A percentile compares a stretch with the other conserved stretches of the same genome.
Evolutionary conservation across 257 asterid genomes (phyloP).

Genomic region (Coffea canephora): DNA sequence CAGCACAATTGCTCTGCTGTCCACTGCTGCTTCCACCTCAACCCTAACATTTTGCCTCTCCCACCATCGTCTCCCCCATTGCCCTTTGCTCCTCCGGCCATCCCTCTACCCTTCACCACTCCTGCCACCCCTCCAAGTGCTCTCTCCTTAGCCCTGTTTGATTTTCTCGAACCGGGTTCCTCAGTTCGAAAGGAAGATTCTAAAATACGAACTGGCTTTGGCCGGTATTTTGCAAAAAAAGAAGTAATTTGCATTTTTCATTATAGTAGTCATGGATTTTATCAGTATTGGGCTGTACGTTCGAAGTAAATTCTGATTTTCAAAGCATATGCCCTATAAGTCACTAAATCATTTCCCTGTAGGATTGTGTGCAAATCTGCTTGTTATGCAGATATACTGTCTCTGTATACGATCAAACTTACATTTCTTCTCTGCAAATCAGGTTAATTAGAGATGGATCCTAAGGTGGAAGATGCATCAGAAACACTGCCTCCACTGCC

Average conservation of each 20-base stretch:
- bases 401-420: background rate
- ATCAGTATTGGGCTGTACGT: background rate
- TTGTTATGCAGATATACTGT: background rate
- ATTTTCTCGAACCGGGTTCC: too few relatives aligned
- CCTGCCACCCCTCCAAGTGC: too few relatives aligned
- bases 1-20: too few relatives aligned
- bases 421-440: background rate
- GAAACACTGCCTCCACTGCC: slow-evolving; percentile 38
- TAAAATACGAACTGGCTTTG: too few relatives aligned
- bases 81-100: too few relatives aligned
- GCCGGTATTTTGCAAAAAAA: too few relatives aligned
- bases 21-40: too few relatives aligned
- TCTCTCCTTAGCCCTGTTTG: too few relatives aligned
- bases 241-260: background rate
- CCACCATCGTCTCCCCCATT: too few relatives aligned
- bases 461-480: background rate
- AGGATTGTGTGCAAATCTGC: background rate
- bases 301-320: background rate
- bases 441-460: slow-evolving; percentile 20
- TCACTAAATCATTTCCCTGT: background rate
- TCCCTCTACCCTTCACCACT: too few relatives aligned
- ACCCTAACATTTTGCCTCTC: too few relatives aligned
- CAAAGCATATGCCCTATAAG: background rate
- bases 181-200: too few relatives aligned
- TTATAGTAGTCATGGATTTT: background rate